Evolutionary conservation across 331 rosid genomes (phyloP), one percentile per base, ranked within the genome.

Genomic region (Pyracantha coccinea): DNA sequence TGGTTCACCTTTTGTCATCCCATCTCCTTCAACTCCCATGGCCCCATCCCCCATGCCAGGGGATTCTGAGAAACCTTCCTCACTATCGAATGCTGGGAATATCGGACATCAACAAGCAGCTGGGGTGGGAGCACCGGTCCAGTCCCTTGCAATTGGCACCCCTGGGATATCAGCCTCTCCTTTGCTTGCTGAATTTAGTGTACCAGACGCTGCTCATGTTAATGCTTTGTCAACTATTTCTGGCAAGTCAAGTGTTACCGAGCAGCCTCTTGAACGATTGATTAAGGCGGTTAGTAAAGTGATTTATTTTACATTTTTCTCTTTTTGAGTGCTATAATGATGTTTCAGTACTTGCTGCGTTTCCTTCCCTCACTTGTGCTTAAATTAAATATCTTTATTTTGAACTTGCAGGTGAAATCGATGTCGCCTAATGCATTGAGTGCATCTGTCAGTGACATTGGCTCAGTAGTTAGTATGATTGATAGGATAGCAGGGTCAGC

Each of bases 101-200:
- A 66, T 83, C 61, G 99, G 90, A 71, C 90, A 83, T 72, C 96
- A 92, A 76, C 97, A 88, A 77, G 76, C 89, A 8, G 82, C 85
- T 54, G 76, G 69, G 69, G 77, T 79, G 3, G 86, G 79, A 25
- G 78, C 91, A 69, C 96, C 90, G 47, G 88, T 87, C 72, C 97
- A 83, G 62, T 95, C 97, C 73, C 96, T 92, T 81, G 97, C 98
- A 75, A 90, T 95, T 45, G 97, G 98, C 65, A 92, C 97, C 58
- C 98, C 94, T 74, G 99, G 99, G 85, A 90, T 95, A 74, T 92
- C 96, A 69, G 96, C 99, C 68, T 95, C 99, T 72, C 99, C 98
- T 77, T 84, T 95, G 89, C 88, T 95, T 64, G 99, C 96, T 33
- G 98, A 95, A 82, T 92, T 84, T 78, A 89, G 82, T 23, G 85